Evolutionary conservation across 2,329 filamentous ascomycete genomes (phyloP).

Genomic region (Sarocladium kiliense): DNA sequence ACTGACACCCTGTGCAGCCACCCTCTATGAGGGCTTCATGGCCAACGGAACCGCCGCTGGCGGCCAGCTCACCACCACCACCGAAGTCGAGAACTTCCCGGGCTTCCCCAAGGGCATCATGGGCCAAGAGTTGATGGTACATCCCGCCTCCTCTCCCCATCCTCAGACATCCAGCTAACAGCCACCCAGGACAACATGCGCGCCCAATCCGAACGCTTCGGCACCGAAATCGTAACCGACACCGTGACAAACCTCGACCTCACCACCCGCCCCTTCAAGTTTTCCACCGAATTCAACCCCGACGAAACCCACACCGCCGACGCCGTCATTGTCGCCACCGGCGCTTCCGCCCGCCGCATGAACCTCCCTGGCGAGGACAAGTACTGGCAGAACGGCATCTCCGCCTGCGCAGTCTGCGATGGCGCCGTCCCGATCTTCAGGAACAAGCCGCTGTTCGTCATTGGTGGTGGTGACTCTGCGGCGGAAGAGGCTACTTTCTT

Average conservation of each 20-base stretch:
- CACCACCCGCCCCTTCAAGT: slow-evolving; percentile 79
- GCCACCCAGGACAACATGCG: slow-evolving; percentile 74
- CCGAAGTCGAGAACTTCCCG: slow-evolving; percentile 97
- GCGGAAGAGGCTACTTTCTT: slow-evolving; percentile 97
- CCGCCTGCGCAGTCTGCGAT: slow-evolving; percentile 94
- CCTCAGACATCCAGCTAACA: slow-evolving; percentile 9
- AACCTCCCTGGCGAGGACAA: slow-evolving; percentile 82
- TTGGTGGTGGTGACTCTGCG: slow-evolving; percentile 93
- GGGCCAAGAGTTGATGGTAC: slow-evolving; percentile 79
- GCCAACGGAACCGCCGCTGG: slow-evolving; percentile 95
- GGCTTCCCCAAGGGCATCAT: slow-evolving; percentile 89
- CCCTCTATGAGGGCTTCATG: slow-evolving; percentile 96
- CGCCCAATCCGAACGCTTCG: slow-evolving; percentile 84
- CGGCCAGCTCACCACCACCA: slow-evolving; percentile 95
- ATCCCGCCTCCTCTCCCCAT: background rate
- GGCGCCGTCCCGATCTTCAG: slow-evolving; percentile 96
- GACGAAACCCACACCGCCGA: slow-evolving; percentile 83
- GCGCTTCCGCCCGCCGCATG: slow-evolving; percentile 83
- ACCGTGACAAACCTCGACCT: slow-evolving; percentile 88
- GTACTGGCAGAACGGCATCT: slow-evolving; percentile 97
- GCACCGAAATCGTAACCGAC: slow-evolving; percentile 88
- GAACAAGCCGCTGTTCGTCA: slow-evolving; percentile 91
- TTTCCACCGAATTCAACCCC: slow-evolving; percentile 85
- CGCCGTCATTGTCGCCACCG: slow-evolving; percentile 88
- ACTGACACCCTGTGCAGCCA: slow-evolving; percentile 41